Conservation (phyloP, 805 yeast genomes). For the Starmera pachycereana region DNA sequence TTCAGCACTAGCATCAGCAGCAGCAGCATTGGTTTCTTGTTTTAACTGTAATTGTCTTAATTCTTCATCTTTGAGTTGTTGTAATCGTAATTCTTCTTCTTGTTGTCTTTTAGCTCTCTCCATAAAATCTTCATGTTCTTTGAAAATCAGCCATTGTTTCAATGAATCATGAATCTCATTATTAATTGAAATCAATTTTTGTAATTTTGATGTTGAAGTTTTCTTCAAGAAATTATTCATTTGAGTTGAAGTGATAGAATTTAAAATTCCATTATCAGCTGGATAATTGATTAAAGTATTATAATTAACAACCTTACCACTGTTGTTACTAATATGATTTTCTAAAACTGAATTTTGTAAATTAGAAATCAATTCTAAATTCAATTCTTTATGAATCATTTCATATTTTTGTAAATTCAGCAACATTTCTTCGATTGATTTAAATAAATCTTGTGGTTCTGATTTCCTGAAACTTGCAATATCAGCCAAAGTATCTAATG, state of each 20-base stretch:
- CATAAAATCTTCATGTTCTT: background rate
- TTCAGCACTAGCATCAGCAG: too few relatives aligned
- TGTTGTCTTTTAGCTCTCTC: background rate
- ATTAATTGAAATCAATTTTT: slow-evolving; percentile 1
- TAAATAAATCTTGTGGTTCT: slow-evolving; percentile 1
- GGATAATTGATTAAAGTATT: background rate
- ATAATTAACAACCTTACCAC: background rate
- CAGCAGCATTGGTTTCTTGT: too few relatives aligned
- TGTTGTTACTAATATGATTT: background rate
- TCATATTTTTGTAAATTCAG: slow-evolving; percentile 3
- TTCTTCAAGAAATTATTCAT: slow-evolving; percentile 3
- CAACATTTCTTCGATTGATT: slow-evolving; percentile 6
- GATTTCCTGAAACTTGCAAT: slow-evolving; percentile 10
- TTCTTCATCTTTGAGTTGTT: background rate
- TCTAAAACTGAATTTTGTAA: slow-evolving; percentile 1
- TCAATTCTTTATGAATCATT: slow-evolving; percentile 10
- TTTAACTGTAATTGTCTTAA: too few relatives aligned
- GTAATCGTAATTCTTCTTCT: background rate
- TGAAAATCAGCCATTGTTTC: slow-evolving; percentile 5
- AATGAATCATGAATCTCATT: slow-evolving; percentile 4
- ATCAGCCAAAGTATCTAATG: slow-evolving; percentile 17
- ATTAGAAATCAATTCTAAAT: slow-evolving; percentile 8
- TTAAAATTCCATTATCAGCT: background rate
- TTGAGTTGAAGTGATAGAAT: background rate
- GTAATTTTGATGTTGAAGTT: slow-evolving; percentile 4